A percentile compares a stretch with the other conserved stretches of the same genome.
Conservation (phyloP, 495 filamentous ascomycete species). For the Penicillium canariense region DNA sequence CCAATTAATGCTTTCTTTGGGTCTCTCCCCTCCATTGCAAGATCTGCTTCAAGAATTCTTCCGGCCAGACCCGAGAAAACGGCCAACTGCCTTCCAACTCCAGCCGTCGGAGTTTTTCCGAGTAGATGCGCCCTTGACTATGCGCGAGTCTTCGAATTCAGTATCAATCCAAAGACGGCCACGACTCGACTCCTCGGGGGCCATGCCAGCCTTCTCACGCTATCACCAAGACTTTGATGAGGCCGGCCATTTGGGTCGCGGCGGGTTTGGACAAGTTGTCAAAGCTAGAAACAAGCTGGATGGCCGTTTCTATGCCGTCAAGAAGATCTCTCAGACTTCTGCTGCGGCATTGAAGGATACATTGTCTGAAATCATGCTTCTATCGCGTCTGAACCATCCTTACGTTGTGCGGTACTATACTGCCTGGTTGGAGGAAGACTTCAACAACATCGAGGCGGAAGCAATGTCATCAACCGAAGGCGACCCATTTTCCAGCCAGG, state of each 20-base stretch:
- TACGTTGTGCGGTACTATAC: conserved; percentile 95
- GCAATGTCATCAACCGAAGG: conserved; percentile 59
- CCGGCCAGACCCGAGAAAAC: conserved; percentile 74
- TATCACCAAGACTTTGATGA: conserved; percentile 90
- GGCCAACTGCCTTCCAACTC: conserved; percentile 85
- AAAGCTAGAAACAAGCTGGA: conserved; percentile 93
- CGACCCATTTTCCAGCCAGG: conserved; percentile 34
- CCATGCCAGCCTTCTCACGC: conserved; percentile 54
- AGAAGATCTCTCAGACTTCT: conserved; percentile 87
- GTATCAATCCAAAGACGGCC: conserved; percentile 40
- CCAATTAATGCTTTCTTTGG: conserved; percentile 58
- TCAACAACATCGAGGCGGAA: conserved; percentile 52
- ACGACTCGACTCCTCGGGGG: conserved; percentile 47
- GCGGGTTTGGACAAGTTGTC: conserved; percentile 96
- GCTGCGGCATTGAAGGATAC: conserved; percentile 78
- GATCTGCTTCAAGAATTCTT: conserved; percentile 83
- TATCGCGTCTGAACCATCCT: conserved; percentile 90
- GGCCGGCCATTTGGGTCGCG: conserved; percentile 82
- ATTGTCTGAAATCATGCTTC: conserved; percentile 83
- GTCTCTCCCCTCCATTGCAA: conserved; percentile 69
- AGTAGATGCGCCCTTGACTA: conserved; percentile 49
- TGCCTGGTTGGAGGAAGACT: conserved; percentile 86
- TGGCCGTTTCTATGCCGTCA: conserved; percentile 89
- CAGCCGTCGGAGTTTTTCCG: conserved; percentile 84
- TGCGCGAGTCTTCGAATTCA: conserved; percentile 38